Base-by-base conservation (phyloP, 345 rosid genomes). In the Sisymbrium altissimum region DNA sequence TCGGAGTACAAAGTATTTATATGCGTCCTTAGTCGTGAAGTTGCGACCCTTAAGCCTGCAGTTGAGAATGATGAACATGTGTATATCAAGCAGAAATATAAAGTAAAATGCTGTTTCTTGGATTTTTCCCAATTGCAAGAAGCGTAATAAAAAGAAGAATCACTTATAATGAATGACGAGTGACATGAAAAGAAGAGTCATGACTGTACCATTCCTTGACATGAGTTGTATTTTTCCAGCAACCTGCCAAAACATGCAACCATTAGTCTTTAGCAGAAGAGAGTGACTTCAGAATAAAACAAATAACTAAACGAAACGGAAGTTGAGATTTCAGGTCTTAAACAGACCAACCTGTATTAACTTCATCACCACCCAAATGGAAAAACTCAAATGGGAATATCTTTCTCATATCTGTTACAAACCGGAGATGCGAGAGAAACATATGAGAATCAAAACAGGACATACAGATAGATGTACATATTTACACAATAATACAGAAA, bases 291-390 rank as follows among this genome's bases (percentile, higher is more conserved):
- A 7, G 8, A 4, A 50, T 35, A 52, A 21, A 40, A 39, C 29
- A 61, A 4, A 53, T n/a, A 13, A 53, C 15, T 15, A 53, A 27
- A 40, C 43, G 56, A 70, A 21, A 14, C 2, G 3, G 66, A 77
- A 40, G 58, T 43, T 66, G 72, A 12, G 19, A 61, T 7, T 41
- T 17, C 25, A 72, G 39, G 25, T 18, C 25, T 30, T 18, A 53
- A 35, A 62, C 35, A 8, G 38, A 81, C 87, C 48, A 27, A 94
- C 97, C 91, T 71, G 98, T 83, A 62, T 95, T 78, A 63, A 95
- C 98, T 82, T 95, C 99, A 76, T 95, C 99, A 60, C 99, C 99
- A 46, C 99, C 99, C 81, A 95, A 83, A 87, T 95, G 99, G 80
- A 95, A 86, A 68, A 95, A 86, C 88, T 83, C 98, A 68, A 95